phyloP scores from a whole-genome alignment of 2,329 filamentous ascomycete species.

The Aspergillus quadricinctus region DNA sequence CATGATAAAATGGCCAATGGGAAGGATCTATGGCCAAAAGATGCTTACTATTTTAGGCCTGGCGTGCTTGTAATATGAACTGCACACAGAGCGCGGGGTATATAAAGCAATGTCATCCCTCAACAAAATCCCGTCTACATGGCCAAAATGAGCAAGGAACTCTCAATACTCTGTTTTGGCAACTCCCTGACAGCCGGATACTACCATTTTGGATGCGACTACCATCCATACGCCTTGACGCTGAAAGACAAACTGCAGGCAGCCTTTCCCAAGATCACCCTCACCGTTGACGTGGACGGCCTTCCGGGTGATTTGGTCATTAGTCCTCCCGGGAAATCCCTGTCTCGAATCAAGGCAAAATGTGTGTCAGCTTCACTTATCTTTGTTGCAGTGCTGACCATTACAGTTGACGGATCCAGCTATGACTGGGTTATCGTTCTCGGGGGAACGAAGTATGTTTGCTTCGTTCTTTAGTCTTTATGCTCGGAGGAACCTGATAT shows the following conservation, averaged over 20 bases:
- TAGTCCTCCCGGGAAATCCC: constrained; percentile 24
- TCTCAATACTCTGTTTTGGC: constrained; percentile 58
- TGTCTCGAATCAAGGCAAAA: constrained; percentile 24
- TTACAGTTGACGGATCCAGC: constrained; percentile 7
- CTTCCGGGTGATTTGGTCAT: constrained; percentile 50
- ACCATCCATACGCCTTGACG: constrained; percentile 52
- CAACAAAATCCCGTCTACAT: no score
- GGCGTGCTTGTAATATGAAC: no score
- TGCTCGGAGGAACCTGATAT: background rate
- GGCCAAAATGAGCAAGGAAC: constrained; percentile 6
- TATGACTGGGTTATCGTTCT: constrained; percentile 62
- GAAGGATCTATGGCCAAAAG: no score
- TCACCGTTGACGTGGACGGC: constrained; percentile 47
- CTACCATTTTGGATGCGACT: constrained; percentile 37
- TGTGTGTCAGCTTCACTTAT: constrained; percentile 13
- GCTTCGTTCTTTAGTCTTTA: background rate
- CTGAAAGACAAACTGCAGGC: constrained; percentile 47
- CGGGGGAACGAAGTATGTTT: constrained; percentile 55
- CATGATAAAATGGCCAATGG: no score
- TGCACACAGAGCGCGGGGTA: no score
- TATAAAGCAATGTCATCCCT: no score
- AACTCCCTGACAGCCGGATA: constrained; percentile 61
- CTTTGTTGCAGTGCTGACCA: background rate
- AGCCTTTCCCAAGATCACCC: constrained; percentile 42
- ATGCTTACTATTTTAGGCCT: no score